Evolutionary conservation across 164 flowering plant genomes (phyloP), one percentile per base, ranked within the genome.

Genomic region (Nelumbo lutea): DNA sequence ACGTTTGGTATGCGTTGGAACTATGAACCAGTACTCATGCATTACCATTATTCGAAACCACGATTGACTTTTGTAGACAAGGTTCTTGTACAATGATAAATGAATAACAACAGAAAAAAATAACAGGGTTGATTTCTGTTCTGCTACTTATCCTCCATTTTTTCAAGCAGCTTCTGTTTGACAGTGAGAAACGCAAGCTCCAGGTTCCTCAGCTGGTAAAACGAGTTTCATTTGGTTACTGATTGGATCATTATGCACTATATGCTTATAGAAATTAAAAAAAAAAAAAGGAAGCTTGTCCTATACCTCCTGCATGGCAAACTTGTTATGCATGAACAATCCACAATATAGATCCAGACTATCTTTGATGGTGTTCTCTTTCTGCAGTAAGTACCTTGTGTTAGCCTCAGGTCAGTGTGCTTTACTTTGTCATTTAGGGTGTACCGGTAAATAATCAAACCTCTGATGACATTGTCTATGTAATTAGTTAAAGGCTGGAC

Each of bases 331-430:
- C 67, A 86, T 47, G 63, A 76, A 88, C 50, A 90, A 70, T 62
- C 96, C 93, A 41, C 80, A 73, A 65, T 78, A 90, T 46, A 88
- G 75, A 61, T 90, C 96, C 39, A 80, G 86, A 70, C 93, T 88
- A 69, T 84, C 77, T 42, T 62, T 77, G 58, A 78, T 27, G 1
- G 83, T 77, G 73, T 64, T 83, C 15, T 87, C 90, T 76, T 75
- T 86, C 90, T 88, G 87, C 83, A 73, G 62, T 59, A 43, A 53
- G 27, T 7, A 61, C 27, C 9, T 0, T 3, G 27, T 42, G 15
- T 65, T 48, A 56, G 48, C 45, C 42, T 59, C 8, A 7, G 48
- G 48, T 46, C 27, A 10, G 13, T 2, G 41, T 61, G 55, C 55
- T 51, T 6, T 51, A 51, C 13, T 51, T 13, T 51, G 55, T 51